phyloP scores from a whole-genome alignment of 2,329 filamentous ascomycete genomes.

The Elsinoe fawcettii region DNA sequence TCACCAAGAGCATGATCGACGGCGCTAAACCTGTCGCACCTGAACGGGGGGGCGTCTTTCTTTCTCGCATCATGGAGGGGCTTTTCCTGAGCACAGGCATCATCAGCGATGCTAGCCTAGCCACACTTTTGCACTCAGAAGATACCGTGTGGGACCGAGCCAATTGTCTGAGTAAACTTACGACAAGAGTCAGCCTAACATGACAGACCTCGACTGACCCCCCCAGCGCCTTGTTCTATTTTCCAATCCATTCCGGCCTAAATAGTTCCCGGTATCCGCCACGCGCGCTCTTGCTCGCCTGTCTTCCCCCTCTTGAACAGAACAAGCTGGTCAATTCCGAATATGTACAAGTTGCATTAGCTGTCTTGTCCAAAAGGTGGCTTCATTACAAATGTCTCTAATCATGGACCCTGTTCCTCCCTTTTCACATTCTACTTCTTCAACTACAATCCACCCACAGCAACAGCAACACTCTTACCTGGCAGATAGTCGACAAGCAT shows the following conservation, averaged over 20 bases:
- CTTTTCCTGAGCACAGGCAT: constrained; percentile 7
- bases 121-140: neutral
- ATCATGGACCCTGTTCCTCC: constrained; percentile 16
- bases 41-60: constrained; percentile 1
- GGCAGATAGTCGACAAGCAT: neutral
- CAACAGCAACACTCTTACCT: constrained; percentile 4
- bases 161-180: neutral
- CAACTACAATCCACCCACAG: constrained; percentile 1
- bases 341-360: constrained; percentile 15
- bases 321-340: constrained; percentile 12
- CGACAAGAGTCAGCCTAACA: too few relatives aligned
- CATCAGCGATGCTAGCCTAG: constrained; percentile 13
- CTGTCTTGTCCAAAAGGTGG: constrained; percentile 15
- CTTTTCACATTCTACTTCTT: constrained; percentile 16
- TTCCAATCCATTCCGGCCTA: constrained; percentile 11
- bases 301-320: constrained; percentile 8
- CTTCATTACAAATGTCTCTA: constrained; percentile 17
- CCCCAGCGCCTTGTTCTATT: constrained; percentile 12
- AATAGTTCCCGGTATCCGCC: constrained; percentile 14
- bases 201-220: neutral
- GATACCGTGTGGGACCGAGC: neutral
- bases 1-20: constrained; percentile 10
- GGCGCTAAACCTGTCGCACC: constrained; percentile 14
- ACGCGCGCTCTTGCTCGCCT: neutral
- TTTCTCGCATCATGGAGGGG: neutral